Evolutionary conservation across 306 rosid species (phyloP), one percentile per base, ranked within the genome.

Genomic region (Quillaja saponaria): DNA sequence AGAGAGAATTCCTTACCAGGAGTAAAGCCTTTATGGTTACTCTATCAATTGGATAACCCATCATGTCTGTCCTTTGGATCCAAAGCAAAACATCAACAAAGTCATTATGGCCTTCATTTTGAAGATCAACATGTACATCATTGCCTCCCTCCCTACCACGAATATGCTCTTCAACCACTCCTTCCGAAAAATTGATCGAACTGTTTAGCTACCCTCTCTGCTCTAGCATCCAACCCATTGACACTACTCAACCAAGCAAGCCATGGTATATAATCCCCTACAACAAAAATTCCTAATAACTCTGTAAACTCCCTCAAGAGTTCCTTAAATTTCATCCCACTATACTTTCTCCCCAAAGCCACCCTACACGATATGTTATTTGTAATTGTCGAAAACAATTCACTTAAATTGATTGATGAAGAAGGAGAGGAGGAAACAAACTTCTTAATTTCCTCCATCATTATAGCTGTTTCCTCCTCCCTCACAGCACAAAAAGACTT

Each of bases 191-290:
- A 71, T 10, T 18, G 46, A 74, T 90, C 89, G 0, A 82, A 17
- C 16, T 58, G 49, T 61, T 50, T 65, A 5, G 81, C 81, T 51
- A 80, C 71, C 14, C 17, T 76, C 3, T 80, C 45, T 1, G 78
- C 82, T 64, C 20, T 63, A 1, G 49, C 70, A 49, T 80, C 78
- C 4, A 82, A 8, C 0, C 95, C 90, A 69, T 19, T 71, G 11
- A 61, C 13, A 1, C 14, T 0, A 3, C 59, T 67, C 8, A 84
- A 12, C 85, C 87, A 89, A 12, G 61, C 80, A 53, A 84, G 73
- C 77, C 82, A 80, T 18, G 87, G 84, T 15, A 85, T 64, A 61
- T 19, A 85, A 2, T 85, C 88, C 37, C 86, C 73, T 5, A 83
- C 16, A 48, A 41, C 20, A 14, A 67, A 67, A 50, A 21, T 5